A percentile compares a stretch with the other conserved stretches of the same genome.
phyloP scores from a whole-genome alignment of 2,329 filamentous ascomycete genomes.

The Sclerotinia trifoliorum region DNA sequence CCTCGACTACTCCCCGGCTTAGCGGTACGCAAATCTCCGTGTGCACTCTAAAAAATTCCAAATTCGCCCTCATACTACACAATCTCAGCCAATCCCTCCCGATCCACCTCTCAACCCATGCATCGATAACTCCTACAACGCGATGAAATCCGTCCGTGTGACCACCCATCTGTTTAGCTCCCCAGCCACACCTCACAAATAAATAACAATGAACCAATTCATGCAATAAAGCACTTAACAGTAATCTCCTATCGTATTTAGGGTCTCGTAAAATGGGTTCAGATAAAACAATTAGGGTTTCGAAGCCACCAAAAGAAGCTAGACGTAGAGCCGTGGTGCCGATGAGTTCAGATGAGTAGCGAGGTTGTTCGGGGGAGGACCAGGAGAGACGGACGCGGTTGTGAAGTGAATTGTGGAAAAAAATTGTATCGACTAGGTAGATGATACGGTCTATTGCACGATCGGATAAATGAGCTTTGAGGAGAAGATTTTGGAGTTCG shows the following conservation, averaged over 20 bases:
- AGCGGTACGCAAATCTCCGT: not conserved
- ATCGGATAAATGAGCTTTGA: constrained; percentile 2
- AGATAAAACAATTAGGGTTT: constrained; percentile 62
- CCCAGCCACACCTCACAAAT: constrained; percentile 60
- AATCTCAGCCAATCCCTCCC: constrained; percentile 53
- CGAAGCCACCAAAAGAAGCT: constrained; percentile 49
- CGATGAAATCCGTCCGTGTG: constrained; percentile 59
- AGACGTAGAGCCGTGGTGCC: constrained; percentile 60
- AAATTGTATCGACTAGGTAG: constrained; percentile 59
- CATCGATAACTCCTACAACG: constrained; percentile 60
- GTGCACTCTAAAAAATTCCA: constrained; percentile 49
- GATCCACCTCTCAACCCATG: constrained; percentile 54
- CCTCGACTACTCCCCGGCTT: not conserved
- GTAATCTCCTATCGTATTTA: constrained; percentile 56
- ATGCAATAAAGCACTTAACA: constrained; percentile 65
- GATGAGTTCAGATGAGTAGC: constrained; percentile 56
- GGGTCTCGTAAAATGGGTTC: constrained; percentile 53
- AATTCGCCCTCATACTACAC: constrained; percentile 60
- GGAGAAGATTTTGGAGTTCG: constrained; percentile 13
- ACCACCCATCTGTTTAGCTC: constrained; percentile 54
- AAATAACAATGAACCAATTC: constrained; percentile 67
- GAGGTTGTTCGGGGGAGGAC: constrained; percentile 47
- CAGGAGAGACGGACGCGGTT: constrained; percentile 63
- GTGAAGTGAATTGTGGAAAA: constrained; percentile 56
- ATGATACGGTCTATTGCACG: constrained; percentile 49